Conservation (phyloP, 768 basidiomycete species). For the Russula sp. region DNA sequence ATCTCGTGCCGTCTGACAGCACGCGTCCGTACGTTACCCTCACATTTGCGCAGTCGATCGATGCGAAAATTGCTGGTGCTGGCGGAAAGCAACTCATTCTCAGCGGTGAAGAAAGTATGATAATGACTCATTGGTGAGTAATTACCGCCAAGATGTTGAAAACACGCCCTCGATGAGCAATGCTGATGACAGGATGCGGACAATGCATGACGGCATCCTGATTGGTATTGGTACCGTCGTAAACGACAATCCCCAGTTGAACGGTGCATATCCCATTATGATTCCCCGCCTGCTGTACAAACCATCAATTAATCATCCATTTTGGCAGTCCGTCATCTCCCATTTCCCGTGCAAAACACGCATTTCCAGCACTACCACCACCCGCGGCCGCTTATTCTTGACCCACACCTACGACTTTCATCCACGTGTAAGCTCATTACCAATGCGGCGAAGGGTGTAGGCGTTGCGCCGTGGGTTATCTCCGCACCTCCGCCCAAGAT, state of each 20-base stretch:
- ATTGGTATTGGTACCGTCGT: slow-evolving; percentile 87
- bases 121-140: slow-evolving; percentile 89
- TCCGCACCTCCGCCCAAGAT: slow-evolving; percentile 39
- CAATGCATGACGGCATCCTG: slow-evolving; percentile 90
- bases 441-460: slow-evolving; percentile 57
- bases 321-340: slow-evolving; percentile 54
- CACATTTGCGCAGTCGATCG: slow-evolving; percentile 82
- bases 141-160: background rate
- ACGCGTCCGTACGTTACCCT: slow-evolving; percentile 65
- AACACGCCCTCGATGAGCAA: background rate
- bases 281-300: slow-evolving; percentile 8
- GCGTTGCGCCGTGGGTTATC: slow-evolving; percentile 73
- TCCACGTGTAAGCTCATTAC: slow-evolving; percentile 64
- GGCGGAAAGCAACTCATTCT: slow-evolving; percentile 73
- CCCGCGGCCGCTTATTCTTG: slow-evolving; percentile 86
- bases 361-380: slow-evolving; percentile 41
- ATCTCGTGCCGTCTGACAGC: slow-evolving; percentile 22
- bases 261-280: slow-evolving; percentile 50
- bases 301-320: slow-evolving; percentile 10
- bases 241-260: slow-evolving; percentile 94
- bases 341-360: slow-evolving; percentile 34
- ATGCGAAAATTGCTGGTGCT: slow-evolving; percentile 82
- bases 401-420: slow-evolving; percentile 65
- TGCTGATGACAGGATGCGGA: slow-evolving; percentile 63
- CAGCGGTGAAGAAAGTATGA: slow-evolving; percentile 82